These are phyloP conservation scores for Echinochloa phyllopogon DNA, from an alignment of 176 grass and related monocot species.

Conservation along the genomic window DNA sequence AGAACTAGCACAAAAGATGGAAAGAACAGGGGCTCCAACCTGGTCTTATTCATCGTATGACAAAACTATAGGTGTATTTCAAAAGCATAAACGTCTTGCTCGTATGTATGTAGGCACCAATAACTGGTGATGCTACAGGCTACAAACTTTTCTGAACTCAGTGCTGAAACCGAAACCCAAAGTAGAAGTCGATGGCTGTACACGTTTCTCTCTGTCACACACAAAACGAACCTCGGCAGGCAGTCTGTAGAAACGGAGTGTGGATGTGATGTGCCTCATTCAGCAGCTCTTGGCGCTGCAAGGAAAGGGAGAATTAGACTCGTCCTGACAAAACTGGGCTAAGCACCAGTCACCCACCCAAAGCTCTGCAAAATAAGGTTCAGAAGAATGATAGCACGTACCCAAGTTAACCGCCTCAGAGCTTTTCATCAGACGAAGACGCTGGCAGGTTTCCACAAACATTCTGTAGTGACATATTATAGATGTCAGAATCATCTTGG, in stretches of 20 bases:
- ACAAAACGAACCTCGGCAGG: conserved; percentile 41
- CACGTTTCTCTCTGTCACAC: conserved; percentile 57
- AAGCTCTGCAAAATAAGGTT: conserved; percentile 4
- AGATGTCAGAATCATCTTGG: conserved; percentile 20
- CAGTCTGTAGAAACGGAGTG: conserved; percentile 21
- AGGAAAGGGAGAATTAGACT: conserved; percentile 6
- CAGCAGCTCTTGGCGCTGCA: conserved; percentile 70
- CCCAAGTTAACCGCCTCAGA: conserved; percentile 75
- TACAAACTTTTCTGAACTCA: conserved; percentile 38
- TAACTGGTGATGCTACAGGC: conserved; percentile 32
- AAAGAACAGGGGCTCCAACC: conserved; percentile 18
- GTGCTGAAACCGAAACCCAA: conserved; percentile 40
- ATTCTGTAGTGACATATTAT: conserved; percentile 54
- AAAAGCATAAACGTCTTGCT: conserved; percentile 13
- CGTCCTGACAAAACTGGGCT: neutral
- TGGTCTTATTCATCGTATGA: conserved; percentile 42
- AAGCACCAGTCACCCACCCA: neutral
- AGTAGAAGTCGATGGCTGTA: conserved; percentile 57
- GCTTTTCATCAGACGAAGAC: conserved; percentile 83
- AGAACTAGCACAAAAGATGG: conserved; percentile 2
- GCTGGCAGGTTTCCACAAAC: conserved; percentile 82
- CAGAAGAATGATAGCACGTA: conserved; percentile 10
- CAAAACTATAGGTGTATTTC: conserved; percentile 41
- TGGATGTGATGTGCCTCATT: conserved; percentile 24
- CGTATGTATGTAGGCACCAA: conserved; percentile 36